Base-by-base conservation (phyloP, 371 early-diverging fungal genomes). In the Apophysomyces sp. region DNA sequence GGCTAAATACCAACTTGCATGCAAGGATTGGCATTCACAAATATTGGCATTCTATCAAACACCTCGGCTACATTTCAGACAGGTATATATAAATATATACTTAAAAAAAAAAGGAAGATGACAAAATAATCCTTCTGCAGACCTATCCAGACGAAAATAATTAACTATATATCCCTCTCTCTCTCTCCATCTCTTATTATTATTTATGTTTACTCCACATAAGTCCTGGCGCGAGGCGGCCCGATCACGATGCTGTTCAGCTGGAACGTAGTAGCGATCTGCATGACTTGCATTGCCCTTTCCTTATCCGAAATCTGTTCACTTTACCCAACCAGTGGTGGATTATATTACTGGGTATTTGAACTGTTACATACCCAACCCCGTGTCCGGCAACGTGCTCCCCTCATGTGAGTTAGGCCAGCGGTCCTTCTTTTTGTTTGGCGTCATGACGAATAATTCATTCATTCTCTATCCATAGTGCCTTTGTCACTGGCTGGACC, bases 241-340 rank as follows among this genome's bases (percentile, higher is more conserved):
- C 80, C 80, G 15, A 41, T 74, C 16, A 68, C 57, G 24, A 77
- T 80, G 75, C 44, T 80, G 24, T 26, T 76, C 18, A 67, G 73
- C 51, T 91, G 91, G 91, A 72, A 87, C 60, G 41, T 86, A 26
- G 88, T 86, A 6, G 80, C 85, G 12, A 51, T 80, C 44, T 87
- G 87, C 62, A 84, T 86, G 62, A 62, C 86, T 54, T 81, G 82
- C 68, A 72, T 89, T 29, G 88, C 86, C 1, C 67, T 88, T 28
- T 82, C 88, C 2, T 63, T 90, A 68, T 84, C 89, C n/a, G 91
- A 90, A 67, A 88, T 89, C 51, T 87, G 88, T 62, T 88, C 88
- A 0, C 70, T 89, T 0, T 90, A 83, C 68, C 88, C 91, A 15
- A 84, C 86, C 24, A 83, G 83, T 32, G 91, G 91, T 16, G 87